phyloP scores from a whole-genome alignment of 169 alveolate species.

The Gregarina niphandrodes region DNA sequence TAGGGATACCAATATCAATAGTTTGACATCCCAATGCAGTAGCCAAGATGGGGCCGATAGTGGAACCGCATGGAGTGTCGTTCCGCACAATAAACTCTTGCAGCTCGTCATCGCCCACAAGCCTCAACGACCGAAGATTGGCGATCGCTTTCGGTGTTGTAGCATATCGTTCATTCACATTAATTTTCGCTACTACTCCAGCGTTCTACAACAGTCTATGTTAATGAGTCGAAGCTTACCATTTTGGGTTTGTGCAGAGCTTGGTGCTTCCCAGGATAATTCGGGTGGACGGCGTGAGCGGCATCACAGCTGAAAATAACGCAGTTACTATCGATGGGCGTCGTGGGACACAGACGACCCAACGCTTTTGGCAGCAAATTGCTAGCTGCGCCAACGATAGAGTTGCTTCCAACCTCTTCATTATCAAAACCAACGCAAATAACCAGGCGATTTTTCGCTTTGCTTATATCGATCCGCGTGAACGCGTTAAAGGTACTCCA shows the following conservation, averaged over 20 bases:
- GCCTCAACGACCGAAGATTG: too few relatives aligned
- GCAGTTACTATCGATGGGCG: conserved; percentile 16
- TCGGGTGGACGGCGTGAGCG: conserved; percentile 82
- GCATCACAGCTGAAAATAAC: conserved; percentile 59
- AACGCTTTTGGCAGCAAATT: too few relatives aligned
- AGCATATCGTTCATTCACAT: conserved; percentile 64
- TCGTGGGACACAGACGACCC: conserved; percentile 3
- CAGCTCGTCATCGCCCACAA: conserved; percentile 40
- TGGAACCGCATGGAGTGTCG: conserved; percentile 74
- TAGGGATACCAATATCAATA: conserved; percentile 71
- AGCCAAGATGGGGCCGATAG: conserved; percentile 74
- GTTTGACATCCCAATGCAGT: conserved; percentile 63
- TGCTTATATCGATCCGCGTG: conserved; percentile 25
- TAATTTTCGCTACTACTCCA: conserved; percentile 36
- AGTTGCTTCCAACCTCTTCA: conserved; percentile 72
- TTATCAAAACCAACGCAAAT: conserved; percentile 55
- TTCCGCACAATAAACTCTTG: conserved; percentile 71
- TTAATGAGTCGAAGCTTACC: not conserved
- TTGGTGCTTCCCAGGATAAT: conserved; percentile 69
- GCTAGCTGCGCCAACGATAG: conserved; percentile 64
- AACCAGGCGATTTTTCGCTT: not conserved
- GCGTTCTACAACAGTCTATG: conserved; percentile 2
- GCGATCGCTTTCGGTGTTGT: conserved; percentile 59
- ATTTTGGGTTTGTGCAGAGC: conserved; percentile 43
- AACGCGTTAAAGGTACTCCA: conserved; percentile 55